Conservation (phyloP, 805 yeast species). For the Saccharomycopsis microspora region DNA sequence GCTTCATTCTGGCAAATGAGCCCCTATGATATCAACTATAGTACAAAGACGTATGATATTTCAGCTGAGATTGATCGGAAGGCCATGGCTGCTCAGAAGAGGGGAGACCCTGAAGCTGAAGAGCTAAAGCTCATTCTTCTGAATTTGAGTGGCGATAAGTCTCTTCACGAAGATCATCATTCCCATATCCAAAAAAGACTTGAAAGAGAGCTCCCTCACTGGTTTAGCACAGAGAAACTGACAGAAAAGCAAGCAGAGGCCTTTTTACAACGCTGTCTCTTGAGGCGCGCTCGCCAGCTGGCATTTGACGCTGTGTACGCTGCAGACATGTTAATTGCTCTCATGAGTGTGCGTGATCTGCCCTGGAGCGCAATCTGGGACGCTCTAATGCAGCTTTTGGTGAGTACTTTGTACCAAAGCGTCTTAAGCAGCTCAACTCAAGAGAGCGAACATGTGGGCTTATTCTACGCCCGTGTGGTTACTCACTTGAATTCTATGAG, state of each 20-base stretch:
- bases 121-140: constrained; percentile 1
- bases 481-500: constrained; percentile 35
- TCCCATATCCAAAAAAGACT: constrained; percentile 23
- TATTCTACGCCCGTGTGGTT: constrained; percentile 52
- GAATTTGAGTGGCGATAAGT: not conserved
- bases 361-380: constrained; percentile 22
- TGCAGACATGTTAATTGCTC: constrained; percentile 45
- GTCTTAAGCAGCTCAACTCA: constrained; percentile 63
- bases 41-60: constrained; percentile 34
- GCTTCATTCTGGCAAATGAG: constrained; percentile 64
- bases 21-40: constrained; percentile 57
- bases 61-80: constrained; percentile 27
- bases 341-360: constrained; percentile 31
- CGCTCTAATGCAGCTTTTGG: constrained; percentile 32
- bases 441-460: constrained; percentile 76
- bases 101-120: constrained; percentile 19
- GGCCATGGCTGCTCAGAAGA: constrained; percentile 24
- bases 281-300: constrained; percentile 72
- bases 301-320: constrained; percentile 72
- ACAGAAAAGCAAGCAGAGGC: constrained; percentile 18
- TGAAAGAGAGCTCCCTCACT: constrained; percentile 20
- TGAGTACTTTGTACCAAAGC: constrained; percentile 36
- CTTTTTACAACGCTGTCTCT: constrained; percentile 51
- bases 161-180: constrained; percentile 21
- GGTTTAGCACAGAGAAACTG: constrained; percentile 28